Evolutionary conservation across 2,329 filamentous ascomycete species (phyloP).

Genomic region (Zymoseptoria ardabiliae): DNA sequence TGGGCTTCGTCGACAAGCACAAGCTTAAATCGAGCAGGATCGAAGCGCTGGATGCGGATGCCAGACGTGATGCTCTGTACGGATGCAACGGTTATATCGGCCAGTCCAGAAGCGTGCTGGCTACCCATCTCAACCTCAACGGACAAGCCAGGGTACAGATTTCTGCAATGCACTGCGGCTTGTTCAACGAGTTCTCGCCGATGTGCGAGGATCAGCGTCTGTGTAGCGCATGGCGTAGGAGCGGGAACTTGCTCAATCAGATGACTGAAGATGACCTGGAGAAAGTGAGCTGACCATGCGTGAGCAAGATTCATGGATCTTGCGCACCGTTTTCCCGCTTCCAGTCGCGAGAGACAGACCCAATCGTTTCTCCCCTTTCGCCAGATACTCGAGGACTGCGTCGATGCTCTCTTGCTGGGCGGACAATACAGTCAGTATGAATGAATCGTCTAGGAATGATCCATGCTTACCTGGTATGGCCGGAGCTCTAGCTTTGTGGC

Average conservation of each 20-base stretch:
- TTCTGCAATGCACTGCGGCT: slow-evolving; percentile 74
- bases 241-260: slow-evolving; percentile 70
- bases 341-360: slow-evolving; percentile 82
- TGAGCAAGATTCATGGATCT: slow-evolving; percentile 36
- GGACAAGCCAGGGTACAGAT: slow-evolving; percentile 69
- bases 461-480: slow-evolving; percentile 48
- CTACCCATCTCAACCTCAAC: slow-evolving; percentile 91
- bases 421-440: not conserved
- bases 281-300: not conserved
- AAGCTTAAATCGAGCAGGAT: slow-evolving; percentile 74
- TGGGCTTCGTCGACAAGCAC: slow-evolving; percentile 94
- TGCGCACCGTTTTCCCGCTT: slow-evolving; percentile 63
- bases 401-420: slow-evolving; percentile 77
- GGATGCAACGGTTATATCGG: slow-evolving; percentile 91
- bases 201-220: slow-evolving; percentile 87
- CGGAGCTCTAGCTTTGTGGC: slow-evolving; percentile 46
- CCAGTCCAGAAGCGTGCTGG: slow-evolving; percentile 64
- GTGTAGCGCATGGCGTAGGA: slow-evolving; percentile 51
- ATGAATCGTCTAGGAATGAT: not conserved
- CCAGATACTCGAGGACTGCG: slow-evolving; percentile 62
- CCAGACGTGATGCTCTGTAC: slow-evolving; percentile 75
- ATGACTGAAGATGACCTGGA: slow-evolving; percentile 87
- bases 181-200: slow-evolving; percentile 91
- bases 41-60: slow-evolving; percentile 72
- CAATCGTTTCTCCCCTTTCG: slow-evolving; percentile 64